Evolutionary conservation across 2,329 filamentous ascomycete species (phyloP), one percentile per base, ranked within the genome.

Genomic region (Penicillium griseofulvum): DNA sequence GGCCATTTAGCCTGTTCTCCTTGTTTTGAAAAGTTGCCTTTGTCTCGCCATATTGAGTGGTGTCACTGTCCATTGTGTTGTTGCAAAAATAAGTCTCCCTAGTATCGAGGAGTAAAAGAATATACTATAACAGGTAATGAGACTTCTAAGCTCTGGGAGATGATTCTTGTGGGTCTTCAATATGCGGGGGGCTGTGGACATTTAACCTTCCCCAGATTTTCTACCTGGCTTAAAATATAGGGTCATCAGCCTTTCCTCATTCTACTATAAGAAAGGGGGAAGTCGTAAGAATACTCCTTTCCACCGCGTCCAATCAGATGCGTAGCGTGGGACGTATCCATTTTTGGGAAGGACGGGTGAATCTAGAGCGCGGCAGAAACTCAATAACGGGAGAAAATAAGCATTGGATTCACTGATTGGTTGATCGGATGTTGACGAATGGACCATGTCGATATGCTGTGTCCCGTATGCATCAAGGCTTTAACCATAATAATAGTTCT

Each of bases 11-110:
- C 5, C 42, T 10, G 45, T 16, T 47, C 14, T 62, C 57, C 16
- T 22, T 56, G 11, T 56, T 49, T n/a, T 60, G 49, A 5, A 33
- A 43, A 2, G 34, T 14, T 3, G 16, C 11, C 29, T 60, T 59
- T 11, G 42, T 17, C 39, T 55, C 57, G 24, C 38, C 49, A 52
- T 54, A 49, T 29, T 53, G 53, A 17, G 22, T 56, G 7, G 11
- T 41, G 2, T 54, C 31, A 7, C 44, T 53, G 19, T 48, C 49
- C 59, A 60, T 61, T 16, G 19, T 59, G 49, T 19, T 36, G 2
- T 41, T 11, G 6, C 6, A 26, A 19, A 16, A 10, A n/a, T 43
- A 2, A 5, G 5, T 43, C 22, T 33, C 8, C 4, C 8, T 22
- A 11, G 11, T 24, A 14, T 34, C 26, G 10, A 14, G n/a, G 4